Percentiles rank a stretch among this genome's conserved stretches.
These are phyloP conservation scores for Phaffia tasmanica DNA, from an alignment of 768 basidiomycete species.

Conservation along the genomic window DNA sequence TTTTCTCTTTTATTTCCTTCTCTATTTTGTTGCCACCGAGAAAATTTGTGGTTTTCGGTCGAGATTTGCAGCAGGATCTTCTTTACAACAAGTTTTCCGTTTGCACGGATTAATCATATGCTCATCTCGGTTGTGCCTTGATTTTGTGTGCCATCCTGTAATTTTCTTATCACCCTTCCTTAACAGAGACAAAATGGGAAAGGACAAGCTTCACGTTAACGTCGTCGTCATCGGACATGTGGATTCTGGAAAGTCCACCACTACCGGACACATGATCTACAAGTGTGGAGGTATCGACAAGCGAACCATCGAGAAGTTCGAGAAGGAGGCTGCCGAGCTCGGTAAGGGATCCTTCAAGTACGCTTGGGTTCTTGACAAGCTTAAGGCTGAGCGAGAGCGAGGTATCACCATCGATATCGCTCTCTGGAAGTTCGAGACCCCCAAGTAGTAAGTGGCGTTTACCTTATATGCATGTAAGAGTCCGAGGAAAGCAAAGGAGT, in stretches of 20 bases:
- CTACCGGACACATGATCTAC: conserved; percentile 91
- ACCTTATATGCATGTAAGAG: conserved; percentile 46
- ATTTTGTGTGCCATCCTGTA: too few species aligned
- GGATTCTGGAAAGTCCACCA: conserved; percentile 99
- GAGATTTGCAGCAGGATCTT: too few species aligned
- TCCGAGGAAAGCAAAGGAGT: not conserved
- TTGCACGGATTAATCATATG: too few species aligned
- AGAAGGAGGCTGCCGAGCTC: conserved; percentile 99
- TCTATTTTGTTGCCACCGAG: not conserved
- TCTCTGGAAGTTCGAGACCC: conserved; percentile 98
- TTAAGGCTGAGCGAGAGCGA: conserved; percentile 99
- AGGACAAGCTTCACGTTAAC: conserved; percentile 64
- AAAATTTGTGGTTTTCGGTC: too few species aligned
- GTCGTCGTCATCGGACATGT: conserved; percentile 98
- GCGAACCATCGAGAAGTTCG: conserved; percentile 93
- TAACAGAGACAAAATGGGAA: conserved; percentile 28
- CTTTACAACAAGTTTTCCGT: too few species aligned
- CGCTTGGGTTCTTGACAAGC: conserved; percentile 99
- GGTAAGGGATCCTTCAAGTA: conserved; percentile 99
- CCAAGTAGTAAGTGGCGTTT: conserved; percentile 61
- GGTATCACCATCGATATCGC: conserved; percentile 90
- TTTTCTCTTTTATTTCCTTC: conserved; percentile 1
- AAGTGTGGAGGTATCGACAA: conserved; percentile 99
- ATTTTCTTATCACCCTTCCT: conserved; percentile 5
- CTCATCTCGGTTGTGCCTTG: too few species aligned